These are phyloP conservation scores for Sarocladiaceae sp. DNA, from an alignment of 2,329 filamentous ascomycete genomes.

Conservation along the genomic window DNA sequence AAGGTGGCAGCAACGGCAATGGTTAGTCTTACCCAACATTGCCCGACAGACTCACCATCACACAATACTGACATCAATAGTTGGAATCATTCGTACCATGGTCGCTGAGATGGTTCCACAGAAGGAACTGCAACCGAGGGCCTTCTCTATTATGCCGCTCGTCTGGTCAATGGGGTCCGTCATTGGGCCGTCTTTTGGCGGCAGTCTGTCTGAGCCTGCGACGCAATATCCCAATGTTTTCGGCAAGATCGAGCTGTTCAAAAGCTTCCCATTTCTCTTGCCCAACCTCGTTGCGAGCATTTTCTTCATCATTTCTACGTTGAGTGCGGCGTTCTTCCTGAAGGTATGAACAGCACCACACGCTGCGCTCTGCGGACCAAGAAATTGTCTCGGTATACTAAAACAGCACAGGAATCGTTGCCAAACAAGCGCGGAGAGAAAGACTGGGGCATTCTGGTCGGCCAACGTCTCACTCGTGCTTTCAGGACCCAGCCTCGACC, in stretches of 20 bases:
- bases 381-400: constrained; percentile 22
- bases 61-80: constrained; percentile 31
- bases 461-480: constrained; percentile 55
- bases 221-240: constrained; percentile 70
- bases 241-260: constrained; percentile 62
- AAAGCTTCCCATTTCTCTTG: constrained; percentile 73
- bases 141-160: constrained; percentile 91
- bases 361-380: neutral
- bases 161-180: constrained; percentile 85
- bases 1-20: constrained; percentile 84
- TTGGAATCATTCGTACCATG: constrained; percentile 88
- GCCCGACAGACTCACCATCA: neutral
- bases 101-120: constrained; percentile 91
- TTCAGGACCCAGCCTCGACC: constrained; percentile 19
- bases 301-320: constrained; percentile 75
- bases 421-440: constrained; percentile 61
- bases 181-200: constrained; percentile 83
- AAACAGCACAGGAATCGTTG: constrained; percentile 61
- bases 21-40: constrained; percentile 34
- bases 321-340: constrained; percentile 73
- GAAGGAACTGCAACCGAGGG: constrained; percentile 78
- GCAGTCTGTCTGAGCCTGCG: constrained; percentile 77
- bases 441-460: constrained; percentile 75
- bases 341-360: constrained; percentile 39
- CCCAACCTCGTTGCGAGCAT: constrained; percentile 75